Evolutionary conservation across 495 filamentous ascomycete species (phyloP).

Genomic region (Pseudoneurospora amorphoporcata): DNA sequence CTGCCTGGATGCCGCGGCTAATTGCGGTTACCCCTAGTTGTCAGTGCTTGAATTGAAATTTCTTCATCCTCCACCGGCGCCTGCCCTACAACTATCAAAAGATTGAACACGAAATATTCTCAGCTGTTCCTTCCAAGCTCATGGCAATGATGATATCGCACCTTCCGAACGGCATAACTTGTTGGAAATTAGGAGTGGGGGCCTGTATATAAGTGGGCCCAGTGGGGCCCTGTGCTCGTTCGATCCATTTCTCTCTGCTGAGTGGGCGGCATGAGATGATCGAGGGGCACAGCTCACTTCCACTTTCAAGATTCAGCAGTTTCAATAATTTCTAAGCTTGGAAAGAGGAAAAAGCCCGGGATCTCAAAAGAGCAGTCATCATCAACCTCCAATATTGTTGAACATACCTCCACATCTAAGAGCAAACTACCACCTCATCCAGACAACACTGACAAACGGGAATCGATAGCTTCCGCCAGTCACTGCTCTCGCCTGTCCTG

Average conservation of each 20-base stretch:
- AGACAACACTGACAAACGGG: background rate
- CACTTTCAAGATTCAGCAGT: background rate
- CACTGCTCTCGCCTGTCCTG: background rate
- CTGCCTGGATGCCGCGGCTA: background rate
- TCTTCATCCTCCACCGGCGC: background rate
- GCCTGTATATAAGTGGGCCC: background rate
- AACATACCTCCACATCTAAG: background rate
- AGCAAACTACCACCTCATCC: background rate
- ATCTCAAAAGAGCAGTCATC: background rate
- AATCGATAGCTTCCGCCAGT: background rate
- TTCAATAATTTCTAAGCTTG: background rate
- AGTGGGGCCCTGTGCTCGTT: background rate
- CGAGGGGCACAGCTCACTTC: background rate
- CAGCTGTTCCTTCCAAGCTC: background rate
- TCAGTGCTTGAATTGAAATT: background rate
- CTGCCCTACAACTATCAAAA: background rate
- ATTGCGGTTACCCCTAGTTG: too few relatives aligned
- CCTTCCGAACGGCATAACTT: background rate
- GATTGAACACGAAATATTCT: background rate
- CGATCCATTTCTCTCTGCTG: background rate
- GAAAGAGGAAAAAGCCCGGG: background rate
- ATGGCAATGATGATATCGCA: background rate
- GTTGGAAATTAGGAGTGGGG: background rate
- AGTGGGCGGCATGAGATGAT: background rate
- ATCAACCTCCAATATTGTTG: background rate